Percentiles rank a stretch among this genome's conserved stretches.
Conservation (phyloP, 202 grass and related monocot genomes). For the Dendrocalamus latiflorus region DNA sequence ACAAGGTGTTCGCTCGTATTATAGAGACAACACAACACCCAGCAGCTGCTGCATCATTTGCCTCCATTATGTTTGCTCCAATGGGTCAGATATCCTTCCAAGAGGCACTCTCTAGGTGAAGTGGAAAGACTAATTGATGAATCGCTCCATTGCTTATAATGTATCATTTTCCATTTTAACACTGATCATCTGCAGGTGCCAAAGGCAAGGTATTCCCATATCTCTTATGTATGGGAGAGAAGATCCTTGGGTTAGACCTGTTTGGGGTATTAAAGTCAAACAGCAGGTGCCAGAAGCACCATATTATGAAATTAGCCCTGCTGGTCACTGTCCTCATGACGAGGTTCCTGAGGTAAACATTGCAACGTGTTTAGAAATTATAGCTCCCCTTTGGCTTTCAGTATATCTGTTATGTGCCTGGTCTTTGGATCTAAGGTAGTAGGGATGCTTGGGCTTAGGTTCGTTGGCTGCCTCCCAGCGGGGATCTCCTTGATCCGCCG, state of each 20-base stretch:
- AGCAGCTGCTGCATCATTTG: conserved; percentile 89
- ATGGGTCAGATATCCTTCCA: conserved; percentile 66
- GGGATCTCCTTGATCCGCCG: no score
- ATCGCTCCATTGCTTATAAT: neutral
- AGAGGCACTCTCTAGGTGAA: conserved; percentile 69
- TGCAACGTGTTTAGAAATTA: neutral
- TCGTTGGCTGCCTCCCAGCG: no score
- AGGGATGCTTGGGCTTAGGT: no score
- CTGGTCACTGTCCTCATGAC: conserved; percentile 94
- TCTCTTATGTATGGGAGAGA: conserved; percentile 98
- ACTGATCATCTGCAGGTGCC: conserved; percentile 47
- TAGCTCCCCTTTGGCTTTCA: neutral
- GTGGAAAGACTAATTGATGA: conserved; percentile 2
- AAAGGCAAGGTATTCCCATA: conserved; percentile 61
- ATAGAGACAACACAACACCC: conserved; percentile 87
- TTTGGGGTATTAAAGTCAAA: conserved; percentile 89
- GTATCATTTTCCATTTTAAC: conserved; percentile 15
- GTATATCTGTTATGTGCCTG: no score
- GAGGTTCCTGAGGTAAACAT: conserved; percentile 93
- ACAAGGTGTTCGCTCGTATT: conserved; percentile 85
- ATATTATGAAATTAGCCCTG: conserved; percentile 96
- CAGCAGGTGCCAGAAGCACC: conserved; percentile 69
- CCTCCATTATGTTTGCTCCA: conserved; percentile 98
- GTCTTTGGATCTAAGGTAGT: no score
- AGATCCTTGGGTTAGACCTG: conserved; percentile 88